Conservation (phyloP, 495 filamentous ascomycete species). For the Thermochaetoides thermophila region DNA sequence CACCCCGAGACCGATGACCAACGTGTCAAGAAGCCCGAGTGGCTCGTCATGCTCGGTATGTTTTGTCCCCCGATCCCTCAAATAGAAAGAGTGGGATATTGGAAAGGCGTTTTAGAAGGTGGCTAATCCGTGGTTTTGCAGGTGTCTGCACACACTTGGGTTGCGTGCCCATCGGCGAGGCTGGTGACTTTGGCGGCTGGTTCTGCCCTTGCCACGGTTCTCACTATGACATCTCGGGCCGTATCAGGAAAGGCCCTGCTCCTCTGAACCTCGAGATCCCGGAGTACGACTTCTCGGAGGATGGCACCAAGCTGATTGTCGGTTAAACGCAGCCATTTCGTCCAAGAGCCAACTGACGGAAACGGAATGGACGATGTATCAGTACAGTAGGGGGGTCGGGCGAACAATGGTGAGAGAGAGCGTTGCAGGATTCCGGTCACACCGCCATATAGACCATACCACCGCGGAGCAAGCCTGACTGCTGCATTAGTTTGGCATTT, state of each 20-base stretch:
- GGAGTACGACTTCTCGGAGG: conserved; percentile 70
- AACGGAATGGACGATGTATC: conserved; percentile 6
- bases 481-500: conserved; percentile 3
- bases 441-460: conserved; percentile 11
- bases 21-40: conserved; percentile 94
- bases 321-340: conserved; percentile 45
- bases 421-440: conserved; percentile 7
- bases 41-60: conserved; percentile 96
- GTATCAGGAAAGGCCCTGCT: conserved; percentile 88
- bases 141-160: conserved; percentile 98
- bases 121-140: too few species aligned
- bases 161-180: conserved; percentile 97
- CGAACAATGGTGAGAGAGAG: conserved; percentile 7
- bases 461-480: conserved; percentile 10
- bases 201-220: conserved; percentile 99
- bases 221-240: conserved; percentile 98
- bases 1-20: conserved; percentile 85
- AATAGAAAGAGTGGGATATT: too few species aligned
- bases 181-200: conserved; percentile 96
- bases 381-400: conserved; percentile 8
- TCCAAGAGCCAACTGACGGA: too few species aligned
- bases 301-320: conserved; percentile 62
- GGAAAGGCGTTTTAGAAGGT: too few species aligned
- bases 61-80: too few species aligned
- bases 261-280: conserved; percentile 96